phyloP scores from a whole-genome alignment of 2,329 filamentous ascomycete genomes.

The Aspergillus clavatus region DNA sequence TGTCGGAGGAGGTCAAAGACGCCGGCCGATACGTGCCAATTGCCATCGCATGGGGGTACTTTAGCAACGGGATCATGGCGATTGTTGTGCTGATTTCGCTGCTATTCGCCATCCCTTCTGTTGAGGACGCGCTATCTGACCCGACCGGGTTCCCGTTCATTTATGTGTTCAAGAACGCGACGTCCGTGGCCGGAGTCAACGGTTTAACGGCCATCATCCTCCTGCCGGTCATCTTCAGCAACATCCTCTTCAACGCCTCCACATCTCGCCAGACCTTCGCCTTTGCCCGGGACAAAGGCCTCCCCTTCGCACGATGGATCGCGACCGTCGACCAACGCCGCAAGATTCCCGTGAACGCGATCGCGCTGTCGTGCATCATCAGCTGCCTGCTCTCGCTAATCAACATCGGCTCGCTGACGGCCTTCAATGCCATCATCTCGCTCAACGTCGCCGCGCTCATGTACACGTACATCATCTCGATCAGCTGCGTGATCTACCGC shows the following conservation, averaged over 20 bases:
- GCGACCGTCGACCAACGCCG: constrained; percentile 31
- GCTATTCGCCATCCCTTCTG: constrained; percentile 34
- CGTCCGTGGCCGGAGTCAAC: constrained; percentile 23
- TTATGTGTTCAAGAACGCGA: constrained; percentile 41
- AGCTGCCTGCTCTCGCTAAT: constrained; percentile 43
- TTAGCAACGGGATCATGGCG: constrained; percentile 43
- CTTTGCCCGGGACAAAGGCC: constrained; percentile 42
- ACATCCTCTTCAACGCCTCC: constrained; percentile 38
- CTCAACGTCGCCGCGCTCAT: constrained; percentile 46
- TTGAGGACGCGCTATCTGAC: constrained; percentile 35
- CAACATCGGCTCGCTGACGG: constrained; percentile 48
- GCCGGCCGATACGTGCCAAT: constrained; percentile 43
- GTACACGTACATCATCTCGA: constrained; percentile 48
- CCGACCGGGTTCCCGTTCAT: constrained; percentile 44
- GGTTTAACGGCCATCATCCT: constrained; percentile 40
- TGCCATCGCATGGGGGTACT: constrained; percentile 43
- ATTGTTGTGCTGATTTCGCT: constrained; percentile 44
- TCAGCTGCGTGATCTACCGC: constrained; percentile 43
- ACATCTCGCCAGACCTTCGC: constrained; percentile 40
- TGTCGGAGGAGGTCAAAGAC: constrained; percentile 48
- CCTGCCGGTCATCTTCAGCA: constrained; percentile 36
- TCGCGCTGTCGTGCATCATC: constrained; percentile 28
- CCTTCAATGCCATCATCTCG: constrained; percentile 51
- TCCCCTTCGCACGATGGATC: constrained; percentile 40
- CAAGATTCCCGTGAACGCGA: constrained; percentile 42